Percentiles rank a stretch among this genome's conserved stretches.
Evolutionary conservation across 257 asterid species (phyloP).

Genomic region (Phtheirospermum japonicum): DNA sequence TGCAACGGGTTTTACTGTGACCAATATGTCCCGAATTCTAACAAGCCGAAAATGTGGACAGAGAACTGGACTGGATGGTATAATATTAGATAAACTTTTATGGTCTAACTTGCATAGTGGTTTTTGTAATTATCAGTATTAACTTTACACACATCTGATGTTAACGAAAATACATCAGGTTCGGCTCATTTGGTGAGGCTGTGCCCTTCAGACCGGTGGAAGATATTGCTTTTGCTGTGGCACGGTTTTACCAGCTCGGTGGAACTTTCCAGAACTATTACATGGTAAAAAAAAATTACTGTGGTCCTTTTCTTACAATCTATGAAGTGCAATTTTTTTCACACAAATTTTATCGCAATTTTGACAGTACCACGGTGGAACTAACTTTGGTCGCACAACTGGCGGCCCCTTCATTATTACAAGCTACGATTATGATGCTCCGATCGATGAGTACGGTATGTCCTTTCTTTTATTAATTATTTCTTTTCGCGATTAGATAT

Average conservation of each 20-base stretch:
- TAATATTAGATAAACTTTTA: not conserved
- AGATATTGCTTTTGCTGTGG: constrained; percentile 73
- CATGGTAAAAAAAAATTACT: constrained; percentile 58
- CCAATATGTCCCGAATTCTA: constrained; percentile 63
- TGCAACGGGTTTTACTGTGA: constrained; percentile 86
- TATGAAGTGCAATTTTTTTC: not conserved
- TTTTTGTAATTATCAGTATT: not conserved
- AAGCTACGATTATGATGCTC: constrained; percentile 84
- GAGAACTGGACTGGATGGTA: constrained; percentile 86
- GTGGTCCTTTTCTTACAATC: not conserved
- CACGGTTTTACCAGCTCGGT: constrained; percentile 57
- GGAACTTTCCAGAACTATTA: constrained; percentile 79
- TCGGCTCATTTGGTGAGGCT: constrained; percentile 31
- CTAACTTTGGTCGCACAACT: constrained; percentile 71
- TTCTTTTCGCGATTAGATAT: not conserved
- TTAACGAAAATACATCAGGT: constrained; percentile 15
- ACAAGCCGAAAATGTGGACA: constrained; percentile 73
- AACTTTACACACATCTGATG: not conserved
- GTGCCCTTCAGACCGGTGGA: constrained; percentile 70
- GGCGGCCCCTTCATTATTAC: constrained; percentile 78
- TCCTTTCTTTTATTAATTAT: no score
- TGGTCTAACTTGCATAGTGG: no score
- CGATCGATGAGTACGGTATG: constrained; percentile 75
- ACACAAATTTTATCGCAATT: constrained; percentile 28
- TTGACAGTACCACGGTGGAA: constrained; percentile 75